Evolutionary conservation across 83 land plant genomes (phyloP).

Genomic region (Thuja plicata): DNA sequence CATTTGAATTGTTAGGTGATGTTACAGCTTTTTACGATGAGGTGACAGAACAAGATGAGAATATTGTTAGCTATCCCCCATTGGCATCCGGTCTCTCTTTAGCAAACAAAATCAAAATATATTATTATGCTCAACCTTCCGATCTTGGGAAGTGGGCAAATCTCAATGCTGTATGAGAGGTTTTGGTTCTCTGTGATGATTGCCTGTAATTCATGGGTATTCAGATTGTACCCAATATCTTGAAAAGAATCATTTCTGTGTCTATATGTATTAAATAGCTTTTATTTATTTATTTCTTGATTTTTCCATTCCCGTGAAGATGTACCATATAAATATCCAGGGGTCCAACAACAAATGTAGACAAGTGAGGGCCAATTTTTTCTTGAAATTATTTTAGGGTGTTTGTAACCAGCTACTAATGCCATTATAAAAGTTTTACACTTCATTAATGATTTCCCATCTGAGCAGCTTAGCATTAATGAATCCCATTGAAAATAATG

Average conservation of each 20-base stretch:
- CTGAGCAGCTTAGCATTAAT: background rate
- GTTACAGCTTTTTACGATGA: slow-evolving; percentile 84
- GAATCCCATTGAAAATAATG: background rate
- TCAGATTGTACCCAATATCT: background rate
- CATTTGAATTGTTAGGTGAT: slow-evolving; percentile 81
- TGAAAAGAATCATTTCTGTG: background rate
- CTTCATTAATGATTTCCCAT: background rate
- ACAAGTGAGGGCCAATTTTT: background rate
- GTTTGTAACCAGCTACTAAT: background rate
- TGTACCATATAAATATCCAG: background rate
- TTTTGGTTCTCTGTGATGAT: background rate
- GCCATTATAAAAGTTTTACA: background rate
- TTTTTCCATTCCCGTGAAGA: background rate
- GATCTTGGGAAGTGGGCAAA: slow-evolving; percentile 88
- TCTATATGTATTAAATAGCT: background rate
- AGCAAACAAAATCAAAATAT: slow-evolving; percentile 72
- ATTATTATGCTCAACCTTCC: slow-evolving; percentile 77
- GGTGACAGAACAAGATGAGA: slow-evolving; percentile 57
- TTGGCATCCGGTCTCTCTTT: slow-evolving; percentile 78
- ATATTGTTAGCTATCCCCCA: slow-evolving; percentile 28
- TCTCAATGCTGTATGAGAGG: slow-evolving; percentile 46
- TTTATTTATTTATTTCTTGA: background rate
- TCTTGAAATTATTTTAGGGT: background rate
- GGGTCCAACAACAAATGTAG: background rate
- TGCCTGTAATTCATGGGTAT: background rate